Evolutionary conservation across 345 rosid genomes (phyloP).

Genomic region (Angophora floribunda): DNA sequence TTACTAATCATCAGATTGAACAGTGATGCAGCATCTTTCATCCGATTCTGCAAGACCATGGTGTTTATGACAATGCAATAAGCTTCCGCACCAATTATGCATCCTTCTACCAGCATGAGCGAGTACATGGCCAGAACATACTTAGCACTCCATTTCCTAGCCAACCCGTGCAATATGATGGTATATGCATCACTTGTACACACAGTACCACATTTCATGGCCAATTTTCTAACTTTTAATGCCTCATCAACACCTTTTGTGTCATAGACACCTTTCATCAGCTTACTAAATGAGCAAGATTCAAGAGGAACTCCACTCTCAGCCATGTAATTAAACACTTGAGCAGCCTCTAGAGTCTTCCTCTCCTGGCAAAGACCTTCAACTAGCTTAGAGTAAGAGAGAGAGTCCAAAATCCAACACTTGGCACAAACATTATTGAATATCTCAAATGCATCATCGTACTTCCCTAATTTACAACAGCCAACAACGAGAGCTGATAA

Average conservation of each 20-base stretch:
- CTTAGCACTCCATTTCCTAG: slow-evolving; percentile 1
- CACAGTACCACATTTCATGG: slow-evolving; percentile 14
- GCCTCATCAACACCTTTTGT: slow-evolving; percentile 28
- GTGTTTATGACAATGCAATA: slow-evolving; percentile 30
- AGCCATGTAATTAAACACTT: slow-evolving; percentile 36
- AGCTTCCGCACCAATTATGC: slow-evolving; percentile 17
- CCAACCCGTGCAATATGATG: slow-evolving; percentile 21
- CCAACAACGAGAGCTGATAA: slow-evolving; percentile 40
- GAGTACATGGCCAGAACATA: slow-evolving; percentile 17
- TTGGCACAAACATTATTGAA: slow-evolving; percentile 10
- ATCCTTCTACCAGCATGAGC: slow-evolving; percentile 28
- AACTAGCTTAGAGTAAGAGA: slow-evolving; percentile 35
- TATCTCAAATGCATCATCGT: slow-evolving; percentile 18
- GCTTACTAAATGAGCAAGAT: slow-evolving; percentile 13
- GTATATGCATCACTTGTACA: slow-evolving; percentile 16
- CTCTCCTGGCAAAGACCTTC: slow-evolving; percentile 24
- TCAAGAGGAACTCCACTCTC: slow-evolving; percentile 15
- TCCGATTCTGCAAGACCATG: slow-evolving; percentile 9
- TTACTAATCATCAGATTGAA: slow-evolving; percentile 27
- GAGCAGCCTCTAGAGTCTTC: slow-evolving; percentile 24
- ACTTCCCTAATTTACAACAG: slow-evolving; percentile 17
- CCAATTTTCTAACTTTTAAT: slow-evolving; percentile 17
- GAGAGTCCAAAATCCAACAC: slow-evolving; percentile 23
- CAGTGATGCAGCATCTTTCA: slow-evolving; percentile 20
- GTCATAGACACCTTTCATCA: slow-evolving; percentile 19